Evolutionary conservation across 371 early-diverging fungal species (phyloP).

Genomic region (Rhizopus stolonifer): DNA sequence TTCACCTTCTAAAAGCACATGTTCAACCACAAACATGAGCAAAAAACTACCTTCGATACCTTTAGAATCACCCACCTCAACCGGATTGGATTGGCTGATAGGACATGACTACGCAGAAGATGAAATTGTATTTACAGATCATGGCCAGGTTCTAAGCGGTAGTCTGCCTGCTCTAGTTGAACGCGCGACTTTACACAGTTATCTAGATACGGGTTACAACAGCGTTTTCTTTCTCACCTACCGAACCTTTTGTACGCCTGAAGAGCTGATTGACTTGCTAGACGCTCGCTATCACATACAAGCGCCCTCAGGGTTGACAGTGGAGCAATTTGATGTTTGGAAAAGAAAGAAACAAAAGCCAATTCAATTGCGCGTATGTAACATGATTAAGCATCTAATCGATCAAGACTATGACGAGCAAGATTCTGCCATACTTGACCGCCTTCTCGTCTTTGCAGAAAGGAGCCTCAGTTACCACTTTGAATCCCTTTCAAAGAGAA

Average conservation of each 20-base stretch:
- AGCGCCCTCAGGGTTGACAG: constrained; percentile 66
- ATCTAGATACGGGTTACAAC: constrained; percentile 73
- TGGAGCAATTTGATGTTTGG: constrained; percentile 74
- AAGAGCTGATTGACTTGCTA: constrained; percentile 68
- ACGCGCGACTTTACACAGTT: constrained; percentile 84
- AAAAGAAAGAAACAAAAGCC: constrained; percentile 79
- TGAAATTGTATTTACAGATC: constrained; percentile 82
- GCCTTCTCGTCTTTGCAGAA: constrained; percentile 74
- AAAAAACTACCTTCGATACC: too few species aligned
- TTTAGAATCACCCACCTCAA: too few species aligned
- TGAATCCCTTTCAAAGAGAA: constrained; percentile 69
- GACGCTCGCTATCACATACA: constrained; percentile 72
- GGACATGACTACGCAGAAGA: constrained; percentile 39
- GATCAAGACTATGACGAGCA: constrained; percentile 84
- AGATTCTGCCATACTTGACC: constrained; percentile 60
- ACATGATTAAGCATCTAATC: constrained; percentile 90
- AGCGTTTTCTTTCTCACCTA: constrained; percentile 87
- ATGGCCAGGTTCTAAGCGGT: constrained; percentile 85
- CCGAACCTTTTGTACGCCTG: constrained; percentile 81
- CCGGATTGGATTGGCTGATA: too few species aligned
- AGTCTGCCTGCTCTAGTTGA: constrained; percentile 84
- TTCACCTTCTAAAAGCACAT: too few species aligned
- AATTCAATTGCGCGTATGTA: constrained; percentile 85
- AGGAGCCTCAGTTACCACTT: constrained; percentile 68
- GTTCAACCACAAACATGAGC: too few species aligned